Evolutionary conservation across 371 early-diverging fungal species (phyloP).

Genomic region (Zopfochytrium polystomum): DNA sequence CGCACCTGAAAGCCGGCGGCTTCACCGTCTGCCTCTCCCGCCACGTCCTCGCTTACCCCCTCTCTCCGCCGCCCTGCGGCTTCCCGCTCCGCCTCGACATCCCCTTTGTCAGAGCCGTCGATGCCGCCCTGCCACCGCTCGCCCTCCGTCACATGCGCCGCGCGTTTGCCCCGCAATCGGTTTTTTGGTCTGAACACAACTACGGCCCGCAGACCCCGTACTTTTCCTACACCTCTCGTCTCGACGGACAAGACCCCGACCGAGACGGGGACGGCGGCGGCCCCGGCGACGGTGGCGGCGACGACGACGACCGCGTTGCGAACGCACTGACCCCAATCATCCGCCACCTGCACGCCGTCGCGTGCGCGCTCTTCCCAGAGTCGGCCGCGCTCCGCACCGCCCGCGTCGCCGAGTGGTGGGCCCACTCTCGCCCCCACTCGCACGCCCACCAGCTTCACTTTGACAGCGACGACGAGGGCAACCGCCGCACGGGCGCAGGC

Average conservation of each 20-base stretch:
- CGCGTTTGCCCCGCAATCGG: conserved; percentile 8
- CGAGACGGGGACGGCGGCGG: not conserved
- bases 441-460: conserved; percentile 33
- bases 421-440: conserved; percentile 22
- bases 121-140: conserved; percentile 15
- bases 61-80: not conserved
- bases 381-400: not conserved
- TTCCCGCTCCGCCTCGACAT: conserved; percentile 8
- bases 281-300: not conserved
- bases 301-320: not conserved
- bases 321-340: conserved; percentile 24
- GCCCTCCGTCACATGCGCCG: conserved; percentile 14
- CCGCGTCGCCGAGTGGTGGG: conserved; percentile 21
- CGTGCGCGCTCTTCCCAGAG: conserved; percentile 12
- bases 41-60: conserved; percentile 17
- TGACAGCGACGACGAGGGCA: conserved; percentile 29
- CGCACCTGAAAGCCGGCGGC: conserved; percentile 1
- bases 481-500: not conserved
- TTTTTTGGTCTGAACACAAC: conserved; percentile 27
- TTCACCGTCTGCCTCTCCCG: conserved; percentile 20
- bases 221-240: conserved; percentile 29
- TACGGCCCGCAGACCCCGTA: conserved; percentile 28
- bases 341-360: conserved; percentile 12
- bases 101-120: conserved; percentile 26
- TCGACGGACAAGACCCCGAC: not conserved